Evolutionary conservation across 164 flowering plant species (phyloP).

Genomic region (Macadamia integrifolia): DNA sequence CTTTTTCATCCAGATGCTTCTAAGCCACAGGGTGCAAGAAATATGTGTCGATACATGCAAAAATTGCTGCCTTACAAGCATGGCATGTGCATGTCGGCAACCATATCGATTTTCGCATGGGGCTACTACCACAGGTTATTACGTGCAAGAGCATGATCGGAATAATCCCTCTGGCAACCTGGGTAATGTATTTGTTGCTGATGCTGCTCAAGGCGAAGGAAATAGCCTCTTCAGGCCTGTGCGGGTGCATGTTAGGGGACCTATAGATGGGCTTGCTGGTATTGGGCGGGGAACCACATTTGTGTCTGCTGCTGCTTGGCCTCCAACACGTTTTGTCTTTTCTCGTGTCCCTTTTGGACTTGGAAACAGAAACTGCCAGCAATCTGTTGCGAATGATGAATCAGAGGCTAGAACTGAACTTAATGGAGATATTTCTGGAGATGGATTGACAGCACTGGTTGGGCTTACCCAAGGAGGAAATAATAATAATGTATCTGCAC

Average conservation of each 20-base stretch:
- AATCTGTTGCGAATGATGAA: conserved; percentile 79
- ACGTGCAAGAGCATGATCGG: conserved; percentile 73
- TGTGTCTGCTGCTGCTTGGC: conserved; percentile 71
- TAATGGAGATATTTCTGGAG: conserved; percentile 73
- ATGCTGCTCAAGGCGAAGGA: conserved; percentile 61
- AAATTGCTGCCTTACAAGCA: conserved; percentile 61
- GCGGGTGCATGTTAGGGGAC: conserved; percentile 81
- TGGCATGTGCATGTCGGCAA: conserved; percentile 77
- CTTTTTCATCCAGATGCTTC: conserved; percentile 62
- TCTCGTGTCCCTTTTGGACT: conserved; percentile 89
- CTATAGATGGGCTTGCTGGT: conserved; percentile 94
- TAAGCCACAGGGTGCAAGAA: conserved; percentile 88
- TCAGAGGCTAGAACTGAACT: conserved; percentile 68
- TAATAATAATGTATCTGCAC: conserved; percentile 30
- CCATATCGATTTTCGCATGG: conserved; percentile 64
- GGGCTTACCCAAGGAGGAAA: conserved; percentile 81
- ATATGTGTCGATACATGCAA: conserved; percentile 86
- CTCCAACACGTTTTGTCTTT: conserved; percentile 91
- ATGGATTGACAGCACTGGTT: conserved; percentile 93
- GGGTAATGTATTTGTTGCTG: conserved; percentile 66
- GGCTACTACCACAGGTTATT: conserved; percentile 42
- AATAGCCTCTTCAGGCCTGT: conserved; percentile 75
- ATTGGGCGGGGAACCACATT: conserved; percentile 86
- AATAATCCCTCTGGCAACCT: conserved; percentile 38
- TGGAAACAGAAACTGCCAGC: conserved; percentile 77